These are phyloP conservation scores for Fulvia fulva DNA, from an alignment of 2,329 filamentous ascomycete genomes.

Conservation along the genomic window DNA sequence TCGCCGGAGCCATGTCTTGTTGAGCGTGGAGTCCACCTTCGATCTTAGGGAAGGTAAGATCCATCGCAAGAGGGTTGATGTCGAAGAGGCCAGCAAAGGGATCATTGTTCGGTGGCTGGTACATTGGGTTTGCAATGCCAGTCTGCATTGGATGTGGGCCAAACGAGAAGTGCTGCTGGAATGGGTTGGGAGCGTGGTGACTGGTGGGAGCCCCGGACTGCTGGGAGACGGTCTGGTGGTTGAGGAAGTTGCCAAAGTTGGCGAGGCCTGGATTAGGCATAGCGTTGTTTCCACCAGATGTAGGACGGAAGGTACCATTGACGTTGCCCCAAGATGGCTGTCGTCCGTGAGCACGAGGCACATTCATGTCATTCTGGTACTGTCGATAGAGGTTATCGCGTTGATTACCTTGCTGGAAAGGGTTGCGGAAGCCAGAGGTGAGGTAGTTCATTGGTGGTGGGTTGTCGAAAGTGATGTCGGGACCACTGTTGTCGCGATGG, in stretches of 20 bases:
- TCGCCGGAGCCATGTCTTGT: conserved; percentile 14
- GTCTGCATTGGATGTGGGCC: neutral
- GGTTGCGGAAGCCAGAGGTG: conserved; percentile 13
- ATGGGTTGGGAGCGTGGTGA: neutral
- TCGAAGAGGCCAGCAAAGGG: conserved; percentile 9
- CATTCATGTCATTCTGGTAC: neutral
- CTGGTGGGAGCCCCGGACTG: neutral
- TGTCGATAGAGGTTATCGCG: neutral
- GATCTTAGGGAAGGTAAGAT: conserved; percentile 2
- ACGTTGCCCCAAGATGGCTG: conserved; percentile 17
- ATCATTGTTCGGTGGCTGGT: conserved; percentile 5
- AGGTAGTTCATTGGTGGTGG: conserved; percentile 20
- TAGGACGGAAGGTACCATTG: conserved; percentile 13
- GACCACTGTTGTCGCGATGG: conserved; percentile 38
- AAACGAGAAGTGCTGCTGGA: conserved; percentile 3
- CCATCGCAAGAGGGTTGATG: neutral
- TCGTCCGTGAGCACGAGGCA: conserved; percentile 11
- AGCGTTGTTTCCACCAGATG: conserved; percentile 8
- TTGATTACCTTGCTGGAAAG: neutral
- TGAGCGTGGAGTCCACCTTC: conserved; percentile 8
- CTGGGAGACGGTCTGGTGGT: neutral
- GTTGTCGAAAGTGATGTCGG: conserved; percentile 33
- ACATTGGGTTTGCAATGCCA: conserved; percentile 4
- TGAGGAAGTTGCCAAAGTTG: conserved; percentile 9
- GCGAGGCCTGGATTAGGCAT: neutral